These are phyloP conservation scores for Clausena lansium DNA, from an alignment of 345 rosid species.

Conservation along the genomic window DNA sequence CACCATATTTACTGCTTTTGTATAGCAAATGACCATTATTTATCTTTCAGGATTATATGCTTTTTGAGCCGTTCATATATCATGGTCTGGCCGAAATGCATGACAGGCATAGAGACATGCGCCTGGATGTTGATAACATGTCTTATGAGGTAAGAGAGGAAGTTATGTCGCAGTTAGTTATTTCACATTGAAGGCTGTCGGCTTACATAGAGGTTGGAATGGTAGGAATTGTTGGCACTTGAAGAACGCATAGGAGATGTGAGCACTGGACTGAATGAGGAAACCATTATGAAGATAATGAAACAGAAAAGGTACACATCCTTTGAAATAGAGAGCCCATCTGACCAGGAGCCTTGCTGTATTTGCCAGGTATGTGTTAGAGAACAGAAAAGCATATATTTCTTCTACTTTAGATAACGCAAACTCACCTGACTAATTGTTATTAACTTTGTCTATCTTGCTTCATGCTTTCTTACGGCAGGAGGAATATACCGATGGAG, in stretches of 20 bases:
- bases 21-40: conserved; percentile 14
- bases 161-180: neutral
- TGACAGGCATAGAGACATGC: conserved; percentile 90
- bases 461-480: conserved; percentile 24
- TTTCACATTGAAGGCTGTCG: neutral
- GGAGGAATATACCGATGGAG: conserved; percentile 79
- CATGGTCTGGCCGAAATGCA: conserved; percentile 73
- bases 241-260: conserved; percentile 91
- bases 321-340: conserved; percentile 22
- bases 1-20: neutral
- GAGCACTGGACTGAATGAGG: conserved; percentile 79
- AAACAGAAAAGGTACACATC: conserved; percentile 45
- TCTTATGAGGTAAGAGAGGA: conserved; percentile 72
- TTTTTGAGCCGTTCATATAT: conserved; percentile 67
- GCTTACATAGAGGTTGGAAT: conserved; percentile 17
- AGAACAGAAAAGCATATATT: neutral
- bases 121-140: conserved; percentile 97
- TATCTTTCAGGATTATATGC: conserved; percentile 70
- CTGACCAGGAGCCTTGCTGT: conserved; percentile 78
- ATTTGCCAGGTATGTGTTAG: conserved; percentile 66
- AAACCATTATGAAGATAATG: conserved; percentile 50
- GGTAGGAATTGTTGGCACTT: conserved; percentile 81
- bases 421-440: neutral
- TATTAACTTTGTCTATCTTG: neutral
- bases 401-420: neutral